phyloP scores from a whole-genome alignment of 2,329 filamentous ascomycete genomes.

The Nannizziopsis barbatae region DNA sequence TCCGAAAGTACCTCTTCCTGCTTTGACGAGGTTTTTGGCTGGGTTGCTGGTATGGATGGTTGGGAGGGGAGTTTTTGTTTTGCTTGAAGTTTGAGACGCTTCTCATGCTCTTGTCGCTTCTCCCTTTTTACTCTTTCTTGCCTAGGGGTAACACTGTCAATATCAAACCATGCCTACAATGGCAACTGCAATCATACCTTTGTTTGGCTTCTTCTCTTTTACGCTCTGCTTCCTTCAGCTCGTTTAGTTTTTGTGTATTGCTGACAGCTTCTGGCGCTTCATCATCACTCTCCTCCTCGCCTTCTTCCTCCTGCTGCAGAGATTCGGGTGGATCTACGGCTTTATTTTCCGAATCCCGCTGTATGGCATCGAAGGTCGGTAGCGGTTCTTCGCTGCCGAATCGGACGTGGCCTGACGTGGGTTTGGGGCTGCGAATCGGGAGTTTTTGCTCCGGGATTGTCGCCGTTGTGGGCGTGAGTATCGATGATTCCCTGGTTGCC shows the following conservation, averaged over 20 bases:
- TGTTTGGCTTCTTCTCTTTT: slow-evolving; percentile 30
- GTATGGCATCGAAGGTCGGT: slow-evolving; percentile 17
- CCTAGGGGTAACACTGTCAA: slow-evolving; percentile 22
- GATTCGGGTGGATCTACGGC: slow-evolving; percentile 12
- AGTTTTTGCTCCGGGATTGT: background rate
- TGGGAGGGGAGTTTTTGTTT: slow-evolving; percentile 21
- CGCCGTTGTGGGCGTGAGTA: background rate
- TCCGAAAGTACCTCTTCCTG: slow-evolving; percentile 31
- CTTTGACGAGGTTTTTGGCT: slow-evolving; percentile 11
- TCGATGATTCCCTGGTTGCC: slow-evolving; percentile 5
- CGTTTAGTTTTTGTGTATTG: slow-evolving; percentile 30
- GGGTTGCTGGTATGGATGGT: slow-evolving; percentile 12
- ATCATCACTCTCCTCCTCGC: slow-evolving; percentile 28
- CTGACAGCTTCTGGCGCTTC: slow-evolving; percentile 35
- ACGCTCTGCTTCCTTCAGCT: slow-evolving; percentile 31
- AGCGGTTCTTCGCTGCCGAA: slow-evolving; percentile 33
- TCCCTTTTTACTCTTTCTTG: slow-evolving; percentile 31
- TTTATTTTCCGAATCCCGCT: slow-evolving; percentile 4
- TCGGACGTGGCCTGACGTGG: slow-evolving; percentile 25
- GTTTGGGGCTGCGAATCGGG: slow-evolving; percentile 11
- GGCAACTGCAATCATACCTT: slow-evolving; percentile 22
- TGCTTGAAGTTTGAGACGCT: slow-evolving; percentile 31
- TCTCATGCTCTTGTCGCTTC: slow-evolving; percentile 32
- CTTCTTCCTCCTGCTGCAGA: slow-evolving; percentile 19
- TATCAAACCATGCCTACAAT: background rate